Evolutionary conservation across 2,329 filamentous ascomycete genomes (phyloP).

Genomic region (Penicillium sp.): DNA sequence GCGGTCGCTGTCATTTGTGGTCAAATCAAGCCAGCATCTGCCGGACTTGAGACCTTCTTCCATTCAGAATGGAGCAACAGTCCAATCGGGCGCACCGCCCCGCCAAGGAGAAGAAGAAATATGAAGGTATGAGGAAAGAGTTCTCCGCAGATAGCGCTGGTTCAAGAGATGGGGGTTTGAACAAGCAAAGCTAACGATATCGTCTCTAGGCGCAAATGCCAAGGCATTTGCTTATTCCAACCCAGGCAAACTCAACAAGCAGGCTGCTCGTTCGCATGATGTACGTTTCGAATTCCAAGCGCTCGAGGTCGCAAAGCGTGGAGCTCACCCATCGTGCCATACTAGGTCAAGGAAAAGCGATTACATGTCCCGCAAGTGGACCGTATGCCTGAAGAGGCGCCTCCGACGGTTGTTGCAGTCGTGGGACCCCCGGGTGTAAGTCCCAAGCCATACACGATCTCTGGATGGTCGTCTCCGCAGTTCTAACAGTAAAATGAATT

Average conservation of each 20-base stretch:
- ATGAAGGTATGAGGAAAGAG: constrained; percentile 47
- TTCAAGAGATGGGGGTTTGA: too few relatives aligned
- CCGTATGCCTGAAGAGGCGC: constrained; percentile 88
- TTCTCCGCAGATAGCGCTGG: constrained; percentile 9
- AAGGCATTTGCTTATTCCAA: constrained; percentile 85
- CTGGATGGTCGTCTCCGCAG: neutral
- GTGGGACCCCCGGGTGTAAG: constrained; percentile 85
- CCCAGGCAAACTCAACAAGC: constrained; percentile 71
- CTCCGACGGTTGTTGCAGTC: constrained; percentile 85
- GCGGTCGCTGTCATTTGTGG: constrained; percentile 14
- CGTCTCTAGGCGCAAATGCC: constrained; percentile 61
- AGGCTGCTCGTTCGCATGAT: constrained; percentile 53
- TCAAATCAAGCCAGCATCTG: constrained; percentile 14
- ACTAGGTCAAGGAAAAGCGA: constrained; percentile 84
- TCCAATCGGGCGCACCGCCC: constrained; percentile 78
- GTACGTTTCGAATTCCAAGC: constrained; percentile 31
- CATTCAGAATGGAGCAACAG: constrained; percentile 67
- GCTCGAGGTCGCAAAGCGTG: constrained; percentile 1
- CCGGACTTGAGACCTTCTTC: constrained; percentile 27
- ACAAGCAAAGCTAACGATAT: too few relatives aligned
- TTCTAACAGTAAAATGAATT: constrained; percentile 8
- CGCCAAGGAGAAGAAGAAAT: constrained; percentile 82
- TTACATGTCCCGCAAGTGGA: constrained; percentile 96
- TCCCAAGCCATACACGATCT: constrained; percentile 5
- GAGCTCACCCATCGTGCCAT: constrained; percentile 13